Percentiles rank a stretch among this genome's conserved stretches.
phyloP scores from a whole-genome alignment of 768 basidiomycete species.

The Tylopilus vinaceipallidus region DNA sequence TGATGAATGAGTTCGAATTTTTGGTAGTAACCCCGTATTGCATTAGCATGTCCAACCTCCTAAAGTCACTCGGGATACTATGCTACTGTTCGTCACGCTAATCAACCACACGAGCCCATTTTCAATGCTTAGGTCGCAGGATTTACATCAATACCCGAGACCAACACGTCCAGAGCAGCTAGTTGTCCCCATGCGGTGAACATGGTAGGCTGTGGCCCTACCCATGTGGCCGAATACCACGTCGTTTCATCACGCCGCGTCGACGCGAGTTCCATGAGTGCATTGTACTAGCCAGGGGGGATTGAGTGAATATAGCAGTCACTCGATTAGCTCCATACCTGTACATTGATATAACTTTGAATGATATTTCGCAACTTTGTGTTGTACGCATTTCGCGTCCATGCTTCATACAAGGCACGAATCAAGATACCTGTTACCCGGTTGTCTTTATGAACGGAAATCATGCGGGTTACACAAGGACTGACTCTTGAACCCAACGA shows the following conservation, averaged over 20 bases:
- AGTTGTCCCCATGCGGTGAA: constrained; percentile 13
- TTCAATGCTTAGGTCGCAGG: background rate
- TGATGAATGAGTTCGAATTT: background rate
- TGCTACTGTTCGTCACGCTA: too few species aligned
- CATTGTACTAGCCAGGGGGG: constrained; percentile 1
- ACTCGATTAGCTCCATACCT: constrained; percentile 33
- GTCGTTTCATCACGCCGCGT: background rate
- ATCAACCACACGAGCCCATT: too few species aligned
- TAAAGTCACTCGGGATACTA: too few species aligned
- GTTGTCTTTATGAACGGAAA: background rate
- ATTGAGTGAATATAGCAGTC: background rate
- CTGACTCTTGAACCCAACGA: constrained; percentile 52
- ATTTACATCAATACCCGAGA: constrained; percentile 12
- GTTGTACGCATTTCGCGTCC: constrained; percentile 37
- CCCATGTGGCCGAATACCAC: constrained; percentile 13
- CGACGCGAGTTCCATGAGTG: constrained; percentile 11
- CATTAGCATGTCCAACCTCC: too few species aligned
- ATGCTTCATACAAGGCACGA: constrained; percentile 47
- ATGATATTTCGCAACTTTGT: constrained; percentile 39
- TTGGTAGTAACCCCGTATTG: too few species aligned
- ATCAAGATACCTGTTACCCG: constrained; percentile 40
- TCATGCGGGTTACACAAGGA: background rate
- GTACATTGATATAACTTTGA: constrained; percentile 50
- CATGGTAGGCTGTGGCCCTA: constrained; percentile 1
- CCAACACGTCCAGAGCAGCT: constrained; percentile 11